Evolutionary conservation across 768 basidiomycete genomes (phyloP), one percentile per base, ranked within the genome.

Genomic region (Boletus tomentosulus): DNA sequence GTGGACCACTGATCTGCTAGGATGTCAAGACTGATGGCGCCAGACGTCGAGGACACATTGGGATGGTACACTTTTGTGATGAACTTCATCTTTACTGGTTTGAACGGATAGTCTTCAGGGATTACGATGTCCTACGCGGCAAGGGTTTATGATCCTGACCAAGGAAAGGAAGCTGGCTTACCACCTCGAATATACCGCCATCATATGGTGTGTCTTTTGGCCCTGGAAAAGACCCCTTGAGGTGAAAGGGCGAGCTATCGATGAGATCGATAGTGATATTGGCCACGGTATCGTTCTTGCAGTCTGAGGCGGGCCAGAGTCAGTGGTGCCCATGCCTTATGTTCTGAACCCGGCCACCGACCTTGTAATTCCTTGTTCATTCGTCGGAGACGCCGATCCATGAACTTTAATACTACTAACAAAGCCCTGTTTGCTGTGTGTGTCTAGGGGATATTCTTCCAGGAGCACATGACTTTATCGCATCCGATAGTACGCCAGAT

Each of bases 11-110:
- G n/a, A 63, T 97, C 92, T 66, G 87, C 81, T 34, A 71, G 76
- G 68, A 86, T 89, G 73, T 92, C 92, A 51, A 93, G 84, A 71
- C 94, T 96, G 73, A 98, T 96, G 44, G 92, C 93, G 46, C 95
- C 95, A 3, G 90, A 92, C 33, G 87, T 89, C 27, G 92, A 94
- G 19, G 93, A 96, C 38, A 98, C 79, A 65, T 98, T 98, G 3
- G 95, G 95, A 68, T 98, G 93, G 68, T 93, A 97, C 28, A 96
- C 87, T 70, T 93, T 93, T 35, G 95, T 98, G 56, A 96, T 85
- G 73, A 98, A 98, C 69, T 93, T 95, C 92, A 98, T 97, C 79
- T 98, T 97, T 50, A 94, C 87, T 0, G 95, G 93, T 66, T 93
- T 88, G 69, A 93, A 92, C 15, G 89, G 91, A 66, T 92, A 92